phyloP scores from a whole-genome alignment of 495 filamentous ascomycete genomes.

The Lasiosphaeris hirsuta region DNA sequence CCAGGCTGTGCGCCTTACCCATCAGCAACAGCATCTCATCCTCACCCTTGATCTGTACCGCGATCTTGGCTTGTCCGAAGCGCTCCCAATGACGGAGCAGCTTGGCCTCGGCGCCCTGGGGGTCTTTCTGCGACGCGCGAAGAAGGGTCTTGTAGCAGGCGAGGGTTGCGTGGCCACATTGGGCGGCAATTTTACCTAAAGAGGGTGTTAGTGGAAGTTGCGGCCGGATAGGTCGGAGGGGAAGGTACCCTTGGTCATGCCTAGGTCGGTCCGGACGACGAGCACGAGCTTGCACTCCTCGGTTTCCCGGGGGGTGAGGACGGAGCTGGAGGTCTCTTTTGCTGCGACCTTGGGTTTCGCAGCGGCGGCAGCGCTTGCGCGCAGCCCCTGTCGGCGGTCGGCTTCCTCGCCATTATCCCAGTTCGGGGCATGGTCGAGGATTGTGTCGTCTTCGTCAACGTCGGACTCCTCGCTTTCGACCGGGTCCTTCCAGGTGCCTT shows the following conservation, averaged over 20 bases:
- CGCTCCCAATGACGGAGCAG: conserved; percentile 84
- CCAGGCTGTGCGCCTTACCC: conserved; percentile 75
- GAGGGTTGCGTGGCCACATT: conserved; percentile 92
- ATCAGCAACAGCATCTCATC: conserved; percentile 76
- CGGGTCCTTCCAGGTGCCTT: conserved; percentile 33
- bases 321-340: conserved; percentile 2
- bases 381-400: conserved; percentile 47
- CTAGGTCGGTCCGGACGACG: conserved; percentile 87
- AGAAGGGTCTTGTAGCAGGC: conserved; percentile 88
- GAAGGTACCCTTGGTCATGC: conserved; percentile 84
- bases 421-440: conserved; percentile 59
- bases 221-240: neutral
- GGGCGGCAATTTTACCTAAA: conserved; percentile 92
- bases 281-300: conserved; percentile 95
- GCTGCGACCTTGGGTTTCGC: conserved; percentile 17
- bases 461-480: conserved; percentile 52
- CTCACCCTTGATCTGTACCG: conserved; percentile 78
- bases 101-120: conserved; percentile 49
- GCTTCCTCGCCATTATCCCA: conserved; percentile 52
- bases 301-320: conserved; percentile 43
- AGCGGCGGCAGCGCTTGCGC: conserved; percentile 16
- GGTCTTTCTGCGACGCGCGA: conserved; percentile 43
- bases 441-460: conserved; percentile 47
- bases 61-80: conserved; percentile 85
- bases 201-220: neutral